Conservation (phyloP, 2,329 filamentous ascomycete genomes). For the Fusarium devonianum region DNA sequence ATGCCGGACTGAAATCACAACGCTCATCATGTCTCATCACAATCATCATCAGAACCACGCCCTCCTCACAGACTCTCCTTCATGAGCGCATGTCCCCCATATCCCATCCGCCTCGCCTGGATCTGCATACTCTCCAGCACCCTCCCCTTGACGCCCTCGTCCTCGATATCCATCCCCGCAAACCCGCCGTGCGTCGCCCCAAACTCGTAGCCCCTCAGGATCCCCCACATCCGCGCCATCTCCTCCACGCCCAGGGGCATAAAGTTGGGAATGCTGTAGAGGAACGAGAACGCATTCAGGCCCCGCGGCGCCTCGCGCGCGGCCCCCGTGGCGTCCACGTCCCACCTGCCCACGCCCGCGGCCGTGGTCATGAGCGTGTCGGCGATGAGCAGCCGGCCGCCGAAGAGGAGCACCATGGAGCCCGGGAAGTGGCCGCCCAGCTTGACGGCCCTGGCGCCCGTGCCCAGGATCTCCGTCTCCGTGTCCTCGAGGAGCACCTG, state of each 20-base stretch:
- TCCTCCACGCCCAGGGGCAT: constrained; percentile 73
- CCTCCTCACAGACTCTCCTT: constrained; percentile 33
- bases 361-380: constrained; percentile 80
- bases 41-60: no score
- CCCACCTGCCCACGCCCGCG: constrained; percentile 57
- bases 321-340: constrained; percentile 48
- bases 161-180: constrained; percentile 66
- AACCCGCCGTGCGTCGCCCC: constrained; percentile 73
- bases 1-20: no score
- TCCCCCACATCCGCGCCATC: constrained; percentile 73
- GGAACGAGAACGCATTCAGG: constrained; percentile 69
- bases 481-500: constrained; percentile 57
- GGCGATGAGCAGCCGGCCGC: constrained; percentile 71
- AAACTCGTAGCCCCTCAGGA: constrained; percentile 68
- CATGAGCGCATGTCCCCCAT: constrained; percentile 52
- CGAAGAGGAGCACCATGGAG: constrained; percentile 71
- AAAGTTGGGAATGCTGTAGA: constrained; percentile 79
- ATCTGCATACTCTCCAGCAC: constrained; percentile 81
- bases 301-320: constrained; percentile 50
- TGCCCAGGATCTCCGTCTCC: constrained; percentile 51
- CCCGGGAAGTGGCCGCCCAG: constrained; percentile 83
- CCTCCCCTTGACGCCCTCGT: constrained; percentile 64
- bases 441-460: constrained; percentile 69
- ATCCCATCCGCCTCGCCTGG: constrained; percentile 63
- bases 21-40: background rate